Percentiles rank a stretch among this genome's conserved stretches.
Conservation (phyloP, 1,284 basidiomycete species). For the Polyporus tsugae region DNA sequence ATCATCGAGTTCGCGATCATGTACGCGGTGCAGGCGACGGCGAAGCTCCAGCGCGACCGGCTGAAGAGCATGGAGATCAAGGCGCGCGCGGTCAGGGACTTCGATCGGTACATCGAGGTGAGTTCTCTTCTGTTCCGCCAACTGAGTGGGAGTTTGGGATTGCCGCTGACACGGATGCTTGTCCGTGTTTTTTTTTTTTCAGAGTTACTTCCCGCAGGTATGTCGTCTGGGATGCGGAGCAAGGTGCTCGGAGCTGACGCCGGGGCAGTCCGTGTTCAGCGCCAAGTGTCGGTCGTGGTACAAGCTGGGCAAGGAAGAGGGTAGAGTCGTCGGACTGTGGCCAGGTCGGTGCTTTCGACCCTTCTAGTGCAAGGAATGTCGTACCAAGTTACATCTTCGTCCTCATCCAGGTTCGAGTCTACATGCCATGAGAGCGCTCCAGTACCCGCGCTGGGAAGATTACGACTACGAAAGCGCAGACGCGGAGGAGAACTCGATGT, state of each 20-base stretch:
- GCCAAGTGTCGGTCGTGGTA: conserved; percentile 74
- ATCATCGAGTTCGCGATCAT: conserved; percentile 63
- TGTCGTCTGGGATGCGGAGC: no score
- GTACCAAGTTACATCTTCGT: neutral
- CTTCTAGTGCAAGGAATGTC: no score
- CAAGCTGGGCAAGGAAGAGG: conserved; percentile 65
- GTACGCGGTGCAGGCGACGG: conserved; percentile 58
- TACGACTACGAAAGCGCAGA: conserved; percentile 62
- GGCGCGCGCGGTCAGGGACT: conserved; percentile 9
- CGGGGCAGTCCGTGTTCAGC: conserved; percentile 63
- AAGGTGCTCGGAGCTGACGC: no score
- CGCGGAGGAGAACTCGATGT: conserved; percentile 54
- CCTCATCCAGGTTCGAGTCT: conserved; percentile 54
- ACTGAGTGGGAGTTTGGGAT: neutral
- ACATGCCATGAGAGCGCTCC: conserved; percentile 57
- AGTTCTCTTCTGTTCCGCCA: no score
- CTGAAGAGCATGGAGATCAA: conserved; percentile 55
- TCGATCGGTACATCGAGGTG: conserved; percentile 19
- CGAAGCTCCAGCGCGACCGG: conserved; percentile 66
- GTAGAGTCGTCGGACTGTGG: conserved; percentile 65
- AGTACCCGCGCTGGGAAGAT: conserved; percentile 72
- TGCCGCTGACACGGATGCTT: neutral
- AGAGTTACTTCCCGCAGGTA: conserved; percentile 20
- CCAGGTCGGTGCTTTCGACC: conserved; percentile 50
- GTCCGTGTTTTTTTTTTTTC: no score